Evolutionary conservation across 768 basidiomycete genomes (phyloP).

Genomic region (Tulasnella sp.): DNA sequence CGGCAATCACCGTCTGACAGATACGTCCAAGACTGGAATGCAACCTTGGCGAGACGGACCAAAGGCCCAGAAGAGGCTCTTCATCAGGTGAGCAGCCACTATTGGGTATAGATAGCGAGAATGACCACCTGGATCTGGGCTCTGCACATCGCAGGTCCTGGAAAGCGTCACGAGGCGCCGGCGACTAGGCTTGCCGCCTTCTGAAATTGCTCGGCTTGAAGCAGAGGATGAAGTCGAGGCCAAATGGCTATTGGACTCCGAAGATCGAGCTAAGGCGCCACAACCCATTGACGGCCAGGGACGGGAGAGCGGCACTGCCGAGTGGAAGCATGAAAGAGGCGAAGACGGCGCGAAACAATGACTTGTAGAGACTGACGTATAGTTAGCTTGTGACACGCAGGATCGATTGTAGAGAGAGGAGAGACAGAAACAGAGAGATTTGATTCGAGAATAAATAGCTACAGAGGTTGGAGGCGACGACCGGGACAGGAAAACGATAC

Average conservation of each 20-base stretch:
- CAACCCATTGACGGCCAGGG: constrained; percentile 19
- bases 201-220: constrained; percentile 16
- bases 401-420: not conserved
- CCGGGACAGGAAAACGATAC: not conserved
- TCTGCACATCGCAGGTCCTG: constrained; percentile 18
- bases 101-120: not conserved
- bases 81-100: constrained; percentile 17
- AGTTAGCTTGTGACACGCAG: not conserved
- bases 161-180: constrained; percentile 19
- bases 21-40: constrained; percentile 15
- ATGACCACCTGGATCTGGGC: not conserved
- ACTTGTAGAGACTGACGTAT: not conserved
- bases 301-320: constrained; percentile 25
- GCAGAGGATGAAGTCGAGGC: constrained; percentile 22
- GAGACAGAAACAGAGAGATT: not conserved
- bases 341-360: constrained; percentile 17
- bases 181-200: constrained; percentile 15
- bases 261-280: constrained; percentile 16
- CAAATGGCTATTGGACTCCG: constrained; percentile 21
- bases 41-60: constrained; percentile 10
- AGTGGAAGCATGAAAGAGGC: constrained; percentile 25
- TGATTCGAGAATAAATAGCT: not conserved
- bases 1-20: not conserved
- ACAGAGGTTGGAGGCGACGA: not conserved
- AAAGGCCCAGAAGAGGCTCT: constrained; percentile 19